These are phyloP conservation scores for Pezicula radicicola DNA, from an alignment of 2,329 filamentous ascomycete species.

Conservation along the genomic window DNA sequence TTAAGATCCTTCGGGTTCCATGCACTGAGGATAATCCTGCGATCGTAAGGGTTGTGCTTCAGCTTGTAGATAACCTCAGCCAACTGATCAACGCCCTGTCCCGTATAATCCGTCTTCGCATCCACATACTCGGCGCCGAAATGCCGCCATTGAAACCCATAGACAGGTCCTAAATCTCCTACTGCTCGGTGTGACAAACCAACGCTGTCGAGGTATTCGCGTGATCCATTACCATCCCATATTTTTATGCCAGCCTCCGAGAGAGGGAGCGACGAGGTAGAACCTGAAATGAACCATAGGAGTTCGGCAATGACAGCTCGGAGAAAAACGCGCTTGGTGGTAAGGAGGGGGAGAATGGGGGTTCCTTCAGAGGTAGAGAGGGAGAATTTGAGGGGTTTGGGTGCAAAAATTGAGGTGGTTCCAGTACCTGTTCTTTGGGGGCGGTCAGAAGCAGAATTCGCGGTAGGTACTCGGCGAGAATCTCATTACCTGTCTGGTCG, in stretches of 20 bases:
- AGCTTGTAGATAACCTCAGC: slow-evolving; percentile 88
- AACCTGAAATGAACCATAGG: slow-evolving; percentile 90
- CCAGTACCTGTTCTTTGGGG: slow-evolving; percentile 79
- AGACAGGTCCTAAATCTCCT: slow-evolving; percentile 91
- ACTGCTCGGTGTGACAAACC: slow-evolving; percentile 78
- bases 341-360: slow-evolving; percentile 85
- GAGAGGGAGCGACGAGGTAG: slow-evolving; percentile 75
- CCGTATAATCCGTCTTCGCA: slow-evolving; percentile 75
- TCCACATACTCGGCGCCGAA: slow-evolving; percentile 91
- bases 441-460: slow-evolving; percentile 3
- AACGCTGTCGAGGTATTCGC: slow-evolving; percentile 82
- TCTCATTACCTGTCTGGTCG: slow-evolving; percentile 74
- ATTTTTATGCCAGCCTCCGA: slow-evolving; percentile 85
- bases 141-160: slow-evolving; percentile 98
- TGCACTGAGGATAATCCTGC: slow-evolving; percentile 84
- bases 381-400: slow-evolving; percentile 79
- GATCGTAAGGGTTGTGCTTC: slow-evolving; percentile 78
- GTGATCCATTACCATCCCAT: slow-evolving; percentile 95
- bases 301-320: slow-evolving; percentile 89
- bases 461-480: background rate
- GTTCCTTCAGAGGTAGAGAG: slow-evolving; percentile 59
- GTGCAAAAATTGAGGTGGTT: slow-evolving; percentile 85
- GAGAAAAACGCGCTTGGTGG: slow-evolving; percentile 94
- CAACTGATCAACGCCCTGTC: slow-evolving; percentile 89
- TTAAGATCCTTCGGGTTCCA: slow-evolving; percentile 89